A percentile compares a stretch with the other conserved stretches of the same genome.
Evolutionary conservation across 495 filamentous ascomycete genomes (phyloP).

Genomic region (Neurospora sp.): DNA sequence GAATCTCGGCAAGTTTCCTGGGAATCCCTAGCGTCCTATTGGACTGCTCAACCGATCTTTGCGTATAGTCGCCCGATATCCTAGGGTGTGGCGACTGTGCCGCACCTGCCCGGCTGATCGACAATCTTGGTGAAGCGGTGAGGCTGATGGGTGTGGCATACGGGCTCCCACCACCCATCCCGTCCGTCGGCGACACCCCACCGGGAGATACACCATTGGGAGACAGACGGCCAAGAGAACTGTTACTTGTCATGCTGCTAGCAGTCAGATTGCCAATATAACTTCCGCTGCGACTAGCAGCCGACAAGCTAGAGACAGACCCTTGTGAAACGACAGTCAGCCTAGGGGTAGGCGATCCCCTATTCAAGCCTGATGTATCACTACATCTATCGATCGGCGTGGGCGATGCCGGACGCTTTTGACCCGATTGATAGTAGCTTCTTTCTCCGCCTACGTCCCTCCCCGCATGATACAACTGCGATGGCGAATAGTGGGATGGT

Average conservation of each 20-base stretch:
- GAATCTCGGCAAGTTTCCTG: conserved; percentile 37
- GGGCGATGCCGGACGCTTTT: conserved; percentile 76
- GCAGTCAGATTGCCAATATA: conserved; percentile 60
- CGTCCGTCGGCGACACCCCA: conserved; percentile 39
- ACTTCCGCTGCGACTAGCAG: conserved; percentile 61
- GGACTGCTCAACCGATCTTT: conserved; percentile 14
- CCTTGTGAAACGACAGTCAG: conserved; percentile 49
- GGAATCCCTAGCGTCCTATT: conserved; percentile 33
- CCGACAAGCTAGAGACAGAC: conserved; percentile 66
- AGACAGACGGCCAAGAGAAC: conserved; percentile 61
- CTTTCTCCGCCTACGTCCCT: conserved; percentile 18
- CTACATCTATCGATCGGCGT: conserved; percentile 65
- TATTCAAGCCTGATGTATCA: conserved; percentile 40
- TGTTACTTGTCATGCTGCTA: conserved; percentile 66
- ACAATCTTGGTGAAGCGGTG: conserved; percentile 49
- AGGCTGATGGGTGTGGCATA: conserved; percentile 50
- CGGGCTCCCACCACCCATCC: conserved; percentile 43
- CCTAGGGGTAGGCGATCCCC: conserved; percentile 47
- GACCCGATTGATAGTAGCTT: conserved; percentile 36
- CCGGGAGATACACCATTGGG: conserved; percentile 63
- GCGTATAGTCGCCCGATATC: conserved; percentile 25
- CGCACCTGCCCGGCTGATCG: conserved; percentile 29
- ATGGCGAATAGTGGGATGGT: conserved; percentile 6
- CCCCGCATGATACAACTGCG: conserved; percentile 16
- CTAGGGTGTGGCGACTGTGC: conserved; percentile 34